phyloP scores from a whole-genome alignment of 2,329 filamentous ascomycete genomes.

The Pseudomassariella vexata region DNA sequence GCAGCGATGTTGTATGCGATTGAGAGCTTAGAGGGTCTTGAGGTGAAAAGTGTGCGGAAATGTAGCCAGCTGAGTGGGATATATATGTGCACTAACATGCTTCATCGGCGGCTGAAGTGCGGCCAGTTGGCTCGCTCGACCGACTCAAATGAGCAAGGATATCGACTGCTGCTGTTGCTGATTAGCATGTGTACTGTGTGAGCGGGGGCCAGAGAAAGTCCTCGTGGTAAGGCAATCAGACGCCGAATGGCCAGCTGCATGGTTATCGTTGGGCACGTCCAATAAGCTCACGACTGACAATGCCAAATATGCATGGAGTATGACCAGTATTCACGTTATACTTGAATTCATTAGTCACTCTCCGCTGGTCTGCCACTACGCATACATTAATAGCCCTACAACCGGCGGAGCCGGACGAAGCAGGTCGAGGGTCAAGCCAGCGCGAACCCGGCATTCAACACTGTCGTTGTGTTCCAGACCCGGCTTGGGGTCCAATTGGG shows the following conservation, averaged over 20 bases:
- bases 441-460: no score
- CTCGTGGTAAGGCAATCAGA: slow-evolving; percentile 8
- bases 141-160: background rate
- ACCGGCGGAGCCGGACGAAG: background rate
- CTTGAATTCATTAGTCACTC: background rate
- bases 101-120: no score
- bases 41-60: slow-evolving; percentile 1
- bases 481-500: no score
- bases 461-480: no score
- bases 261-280: slow-evolving; percentile 8
- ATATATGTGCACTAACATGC: no score
- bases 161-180: slow-evolving; percentile 2
- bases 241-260: slow-evolving; percentile 10
- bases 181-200: slow-evolving; percentile 13
- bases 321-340: no score
- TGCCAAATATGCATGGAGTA: slow-evolving; percentile 7
- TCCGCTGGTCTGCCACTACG: background rate
- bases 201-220: no score
- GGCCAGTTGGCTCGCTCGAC: no score
- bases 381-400: slow-evolving; percentile 4
- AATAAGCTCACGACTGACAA: slow-evolving; percentile 10
- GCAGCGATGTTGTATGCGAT: slow-evolving; percentile 12
- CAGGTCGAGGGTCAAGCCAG: background rate
- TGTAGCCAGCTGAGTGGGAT: no score
- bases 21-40: slow-evolving; percentile 7